These are phyloP conservation scores for Waltergamsia citrina DNA, from an alignment of 2,329 filamentous ascomycete genomes.

Conservation along the genomic window DNA sequence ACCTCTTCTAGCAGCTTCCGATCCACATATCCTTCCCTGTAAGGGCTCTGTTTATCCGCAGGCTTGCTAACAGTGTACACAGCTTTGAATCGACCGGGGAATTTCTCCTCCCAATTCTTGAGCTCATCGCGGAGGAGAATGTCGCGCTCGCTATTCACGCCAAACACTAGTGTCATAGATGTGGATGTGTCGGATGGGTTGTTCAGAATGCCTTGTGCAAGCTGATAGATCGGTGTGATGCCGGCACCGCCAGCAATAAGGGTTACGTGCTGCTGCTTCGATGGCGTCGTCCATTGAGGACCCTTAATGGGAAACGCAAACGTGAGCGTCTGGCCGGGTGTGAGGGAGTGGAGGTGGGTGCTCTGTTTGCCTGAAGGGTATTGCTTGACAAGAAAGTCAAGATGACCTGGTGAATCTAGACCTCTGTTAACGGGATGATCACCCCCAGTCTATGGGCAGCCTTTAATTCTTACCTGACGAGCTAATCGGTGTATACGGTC, in stretches of 20 bases:
- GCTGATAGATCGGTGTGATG: constrained; percentile 62
- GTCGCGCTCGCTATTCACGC: constrained; percentile 55
- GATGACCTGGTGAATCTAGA: constrained; percentile 42
- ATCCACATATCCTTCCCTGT: constrained; percentile 48
- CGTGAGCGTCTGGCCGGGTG: constrained; percentile 50
- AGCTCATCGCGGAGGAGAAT: constrained; percentile 47
- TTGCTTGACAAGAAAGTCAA: constrained; percentile 59
- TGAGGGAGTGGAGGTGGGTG: constrained; percentile 54
- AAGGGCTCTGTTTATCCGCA: constrained; percentile 20
- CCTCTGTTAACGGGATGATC: background rate
- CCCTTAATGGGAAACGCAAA: constrained; percentile 46
- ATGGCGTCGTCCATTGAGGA: constrained; percentile 35
- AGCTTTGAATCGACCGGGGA: constrained; percentile 45
- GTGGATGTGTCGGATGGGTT: constrained; percentile 51
- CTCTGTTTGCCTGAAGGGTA: constrained; percentile 59
- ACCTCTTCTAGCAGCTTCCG: constrained; percentile 44
- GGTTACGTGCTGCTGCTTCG: constrained; percentile 33
- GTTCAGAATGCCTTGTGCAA: constrained; percentile 50
- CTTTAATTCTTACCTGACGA: constrained; percentile 26
- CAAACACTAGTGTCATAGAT: constrained; percentile 54
- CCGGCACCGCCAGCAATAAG: constrained; percentile 64
- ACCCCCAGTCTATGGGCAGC: background rate
- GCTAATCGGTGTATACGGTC: constrained; percentile 59
- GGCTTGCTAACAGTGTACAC: constrained; percentile 48
- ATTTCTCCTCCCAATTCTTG: constrained; percentile 36